Base-by-base conservation (phyloP, 108 stramenopile species). In the Nitzschia sp. region DNA sequence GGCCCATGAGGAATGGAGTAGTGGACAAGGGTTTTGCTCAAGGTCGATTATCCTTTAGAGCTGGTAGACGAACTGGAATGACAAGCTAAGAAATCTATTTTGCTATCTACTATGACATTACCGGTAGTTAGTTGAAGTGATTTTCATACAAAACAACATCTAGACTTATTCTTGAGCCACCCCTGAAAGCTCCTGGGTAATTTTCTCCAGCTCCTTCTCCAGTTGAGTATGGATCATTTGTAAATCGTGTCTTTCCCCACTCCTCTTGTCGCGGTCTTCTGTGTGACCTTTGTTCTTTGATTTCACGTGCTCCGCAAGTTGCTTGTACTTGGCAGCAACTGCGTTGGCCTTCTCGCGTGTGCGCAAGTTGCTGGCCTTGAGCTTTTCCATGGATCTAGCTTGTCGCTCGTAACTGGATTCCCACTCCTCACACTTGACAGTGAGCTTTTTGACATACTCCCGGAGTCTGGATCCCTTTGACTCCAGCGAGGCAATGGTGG, bases 21-120 rank as follows among this genome's bases (percentile, higher is more conserved):
- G 86, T 92, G n/a, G 91, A 92, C 72, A 85, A 85, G 14, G 62
- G 68, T 17, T 92, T 87, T 88, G 85, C 83, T 12, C 76, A 71
- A 69, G 91, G 91, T 48, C 69, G 82, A 41, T 67, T 66, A 42
- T 40, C 81, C 38, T 92, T 92, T 64, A 83, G 91, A 55, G 81
- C 71, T 63, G 91, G 91, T 15, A 69, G 91, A 43, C 57, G 73
- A 10, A 70, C 77, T 17, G 91, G 91, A 41, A 57, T 48, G 17
- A 48, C 6, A 6, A 48, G 3, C 46, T 48, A 48, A 48, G 2
- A 48, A 17, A 5, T 48, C 46, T 48, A 15, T 17, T 17, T 48
- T 15, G n/a, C 46, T 48, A 17, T 48, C 46, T 6, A 3, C 46
- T 6, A 48, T 6, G 2, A 5, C 17, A 48, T 2, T 17, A 48